These are phyloP conservation scores for Filobasidium floriforme DNA, from an alignment of 768 basidiomycete genomes.

Conservation along the genomic window DNA sequence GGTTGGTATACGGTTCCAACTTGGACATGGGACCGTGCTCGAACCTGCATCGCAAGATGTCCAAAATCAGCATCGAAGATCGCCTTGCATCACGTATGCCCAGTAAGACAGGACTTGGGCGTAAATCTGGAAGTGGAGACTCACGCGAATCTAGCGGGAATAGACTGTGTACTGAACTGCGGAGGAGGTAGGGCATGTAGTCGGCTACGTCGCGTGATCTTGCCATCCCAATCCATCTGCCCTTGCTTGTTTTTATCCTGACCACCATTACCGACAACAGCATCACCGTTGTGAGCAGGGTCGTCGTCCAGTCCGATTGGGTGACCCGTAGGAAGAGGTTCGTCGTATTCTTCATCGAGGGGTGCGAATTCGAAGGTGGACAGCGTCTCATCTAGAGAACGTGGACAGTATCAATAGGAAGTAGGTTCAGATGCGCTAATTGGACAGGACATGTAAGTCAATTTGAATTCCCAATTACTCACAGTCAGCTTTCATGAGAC, in stretches of 20 bases:
- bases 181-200: slow-evolving; percentile 78
- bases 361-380: slow-evolving; percentile 61
- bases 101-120: too few species aligned
- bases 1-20: slow-evolving; percentile 58
- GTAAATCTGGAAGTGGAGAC: background rate
- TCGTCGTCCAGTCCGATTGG: slow-evolving; percentile 9
- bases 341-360: slow-evolving; percentile 61
- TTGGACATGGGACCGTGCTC: slow-evolving; percentile 70
- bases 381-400: slow-evolving; percentile 75
- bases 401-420: too few species aligned
- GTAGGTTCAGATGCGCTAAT: too few species aligned
- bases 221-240: slow-evolving; percentile 13
- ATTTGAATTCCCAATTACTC: too few species aligned
- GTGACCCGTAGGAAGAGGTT: slow-evolving; percentile 48
- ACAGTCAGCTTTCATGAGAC: slow-evolving; percentile 82
- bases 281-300: background rate
- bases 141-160: slow-evolving; percentile 75
- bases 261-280: background rate
- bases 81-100: too few species aligned
- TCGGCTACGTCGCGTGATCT: slow-evolving; percentile 47
- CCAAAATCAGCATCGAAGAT: too few species aligned
- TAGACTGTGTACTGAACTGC: slow-evolving; percentile 70
- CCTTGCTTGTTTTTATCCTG: background rate
- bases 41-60: too few species aligned
- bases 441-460: too few species aligned